These are phyloP conservation scores for Infundibulicybe gibba DNA, from an alignment of 768 basidiomycete species.

Conservation along the genomic window DNA sequence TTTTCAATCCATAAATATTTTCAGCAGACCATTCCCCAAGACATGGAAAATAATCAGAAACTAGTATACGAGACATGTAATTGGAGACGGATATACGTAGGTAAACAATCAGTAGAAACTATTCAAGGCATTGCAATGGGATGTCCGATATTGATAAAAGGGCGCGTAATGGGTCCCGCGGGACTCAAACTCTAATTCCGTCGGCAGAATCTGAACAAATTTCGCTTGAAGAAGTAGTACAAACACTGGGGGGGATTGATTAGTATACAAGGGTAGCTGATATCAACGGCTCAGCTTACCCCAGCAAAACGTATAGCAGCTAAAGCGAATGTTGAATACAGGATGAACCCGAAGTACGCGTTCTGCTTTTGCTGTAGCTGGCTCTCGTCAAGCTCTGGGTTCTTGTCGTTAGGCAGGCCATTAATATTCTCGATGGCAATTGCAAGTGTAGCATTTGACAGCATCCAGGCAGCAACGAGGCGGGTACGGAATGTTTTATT, in stretches of 20 bases:
- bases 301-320: conserved; percentile 72
- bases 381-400: conserved; percentile 32
- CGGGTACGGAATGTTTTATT: conserved; percentile 94
- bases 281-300: conserved; percentile 39
- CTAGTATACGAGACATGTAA: too few relatives aligned
- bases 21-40: too few relatives aligned
- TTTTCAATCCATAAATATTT: too few relatives aligned
- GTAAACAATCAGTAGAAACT: too few relatives aligned
- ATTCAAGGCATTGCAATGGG: too few relatives aligned
- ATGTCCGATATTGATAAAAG: not conserved
- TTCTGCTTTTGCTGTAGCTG: conserved; percentile 39
- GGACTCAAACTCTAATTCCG: conserved; percentile 40
- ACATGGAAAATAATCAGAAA: too few relatives aligned
- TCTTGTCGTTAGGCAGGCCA: conserved; percentile 43
- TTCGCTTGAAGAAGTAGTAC: conserved; percentile 79
- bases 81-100: too few relatives aligned
- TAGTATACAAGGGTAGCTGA: not conserved
- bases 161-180: too few relatives aligned
- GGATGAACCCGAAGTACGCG: conserved; percentile 71
- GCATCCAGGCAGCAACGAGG: conserved; percentile 80
- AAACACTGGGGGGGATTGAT: conserved; percentile 54
- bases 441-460: conserved; percentile 62
- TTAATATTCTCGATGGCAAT: conserved; percentile 76
- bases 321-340: conserved; percentile 77
- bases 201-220: conserved; percentile 80